phyloP scores from a whole-genome alignment of 2,329 filamentous ascomycete species.

The Claviceps sp. region DNA sequence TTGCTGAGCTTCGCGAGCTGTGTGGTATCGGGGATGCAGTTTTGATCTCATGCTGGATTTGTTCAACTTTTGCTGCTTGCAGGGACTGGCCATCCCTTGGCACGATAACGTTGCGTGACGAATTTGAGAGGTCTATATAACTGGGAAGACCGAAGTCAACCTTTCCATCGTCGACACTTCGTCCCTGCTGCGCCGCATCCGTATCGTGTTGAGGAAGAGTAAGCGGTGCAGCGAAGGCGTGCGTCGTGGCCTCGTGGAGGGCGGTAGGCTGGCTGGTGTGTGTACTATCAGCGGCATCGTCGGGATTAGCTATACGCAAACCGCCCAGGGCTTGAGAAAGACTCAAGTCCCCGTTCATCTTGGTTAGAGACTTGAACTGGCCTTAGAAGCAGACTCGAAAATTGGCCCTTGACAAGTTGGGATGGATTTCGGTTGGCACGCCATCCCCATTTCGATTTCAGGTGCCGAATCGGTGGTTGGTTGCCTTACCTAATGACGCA shows the following conservation, averaged over 20 bases:
- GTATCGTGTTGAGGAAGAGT: constrained; percentile 2
- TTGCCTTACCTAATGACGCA: constrained; percentile 8
- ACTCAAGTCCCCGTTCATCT: constrained; percentile 86
- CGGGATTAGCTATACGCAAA: constrained; percentile 91
- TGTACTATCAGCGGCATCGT: constrained; percentile 43
- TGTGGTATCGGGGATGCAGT: constrained; percentile 59
- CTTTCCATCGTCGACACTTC: not conserved
- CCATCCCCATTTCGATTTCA: constrained; percentile 1
- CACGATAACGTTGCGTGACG: constrained; percentile 4
- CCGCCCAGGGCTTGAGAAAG: constrained; percentile 86
- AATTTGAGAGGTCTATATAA: not conserved
- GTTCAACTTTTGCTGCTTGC: constrained; percentile 4
- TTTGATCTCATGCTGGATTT: constrained; percentile 41
- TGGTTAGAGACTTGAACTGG: constrained; percentile 16
- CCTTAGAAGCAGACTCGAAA: constrained; percentile 11
- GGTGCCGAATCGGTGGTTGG: constrained; percentile 2
- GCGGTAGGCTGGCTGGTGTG: constrained; percentile 8
- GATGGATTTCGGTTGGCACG: constrained; percentile 1
- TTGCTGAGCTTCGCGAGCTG: constrained; percentile 55
- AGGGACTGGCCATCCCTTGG: constrained; percentile 7
- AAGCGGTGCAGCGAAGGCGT: constrained; percentile 6
- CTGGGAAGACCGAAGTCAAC: not conserved
- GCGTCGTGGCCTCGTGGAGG: constrained; percentile 10
- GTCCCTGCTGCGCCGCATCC: not conserved
- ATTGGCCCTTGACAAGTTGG: not conserved